Conservation (phyloP, 371 early-diverging fungal species). For the Rhizopus stolonifer region DNA sequence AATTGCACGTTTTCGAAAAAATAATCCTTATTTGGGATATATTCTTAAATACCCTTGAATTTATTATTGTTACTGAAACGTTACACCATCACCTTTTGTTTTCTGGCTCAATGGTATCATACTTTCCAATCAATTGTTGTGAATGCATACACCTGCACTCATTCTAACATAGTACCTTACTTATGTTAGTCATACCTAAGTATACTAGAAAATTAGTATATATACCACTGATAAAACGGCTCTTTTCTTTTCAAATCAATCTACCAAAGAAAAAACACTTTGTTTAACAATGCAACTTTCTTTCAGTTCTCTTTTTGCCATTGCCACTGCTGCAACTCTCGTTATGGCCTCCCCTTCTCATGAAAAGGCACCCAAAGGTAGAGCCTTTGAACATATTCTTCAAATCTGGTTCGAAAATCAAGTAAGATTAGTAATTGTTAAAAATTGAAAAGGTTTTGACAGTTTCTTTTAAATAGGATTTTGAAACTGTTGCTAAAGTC, state of each 20-base stretch:
- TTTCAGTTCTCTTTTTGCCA: neutral
- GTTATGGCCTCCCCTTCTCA: neutral
- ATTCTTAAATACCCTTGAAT: too few relatives aligned
- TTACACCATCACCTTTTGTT: neutral
- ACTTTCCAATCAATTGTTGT: neutral
- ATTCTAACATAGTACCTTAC: neutral
- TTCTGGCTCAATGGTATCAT: neutral
- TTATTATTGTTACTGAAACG: neutral
- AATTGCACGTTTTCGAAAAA: too few relatives aligned
- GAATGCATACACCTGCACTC: neutral
- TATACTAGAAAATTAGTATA: too few relatives aligned
- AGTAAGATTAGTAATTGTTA: conserved; percentile 11
- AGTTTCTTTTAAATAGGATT: conserved; percentile 18
- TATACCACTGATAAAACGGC: too few relatives aligned
- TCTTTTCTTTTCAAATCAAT: neutral
- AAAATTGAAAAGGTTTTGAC: neutral
- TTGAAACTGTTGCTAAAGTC: conserved; percentile 8
- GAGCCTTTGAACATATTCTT: conserved; percentile 35
- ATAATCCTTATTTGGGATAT: too few relatives aligned
- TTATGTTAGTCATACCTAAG: too few relatives aligned
- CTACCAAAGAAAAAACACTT: neutral
- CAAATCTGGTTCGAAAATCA: conserved; percentile 42
- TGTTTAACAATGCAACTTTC: neutral
- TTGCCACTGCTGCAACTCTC: neutral
- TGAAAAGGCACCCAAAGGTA: conserved; percentile 18